A percentile compares a stretch with the other conserved stretches of the same genome.
Evolutionary conservation across 2,329 filamentous ascomycete species (phyloP).

Genomic region (Aspergillus hortae): DNA sequence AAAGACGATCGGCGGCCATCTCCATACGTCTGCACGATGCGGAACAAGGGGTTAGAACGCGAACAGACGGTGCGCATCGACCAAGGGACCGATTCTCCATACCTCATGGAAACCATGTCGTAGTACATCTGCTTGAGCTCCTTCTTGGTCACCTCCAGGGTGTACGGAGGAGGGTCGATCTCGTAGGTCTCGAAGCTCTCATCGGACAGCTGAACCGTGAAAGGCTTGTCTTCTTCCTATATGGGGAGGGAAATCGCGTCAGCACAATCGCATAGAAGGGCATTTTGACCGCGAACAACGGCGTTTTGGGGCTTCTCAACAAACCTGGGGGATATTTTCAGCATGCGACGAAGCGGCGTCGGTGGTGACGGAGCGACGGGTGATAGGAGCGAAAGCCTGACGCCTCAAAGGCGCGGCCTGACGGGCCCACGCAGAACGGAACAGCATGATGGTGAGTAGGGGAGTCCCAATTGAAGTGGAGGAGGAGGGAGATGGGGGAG

Average conservation of each 20-base stretch:
- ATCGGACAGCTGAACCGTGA: constrained; percentile 88
- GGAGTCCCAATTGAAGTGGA: constrained; percentile 27
- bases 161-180: constrained; percentile 92
- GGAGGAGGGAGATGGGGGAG: constrained; percentile 13
- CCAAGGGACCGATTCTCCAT: constrained; percentile 38
- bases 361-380: constrained; percentile 80
- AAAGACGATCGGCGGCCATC: constrained; percentile 96
- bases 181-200: constrained; percentile 99
- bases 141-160: constrained; percentile 90
- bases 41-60: no score
- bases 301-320: constrained; percentile 42
- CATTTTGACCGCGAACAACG: not conserved
- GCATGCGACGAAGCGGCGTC: constrained; percentile 90
- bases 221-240: constrained; percentile 89
- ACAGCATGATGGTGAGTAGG: constrained; percentile 59
- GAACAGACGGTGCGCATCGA: no score
- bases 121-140: constrained; percentile 99
- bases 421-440: constrained; percentile 63
- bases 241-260: constrained; percentile 14
- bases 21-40: constrained; percentile 78
- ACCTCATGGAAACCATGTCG: constrained; percentile 94
- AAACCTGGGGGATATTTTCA: constrained; percentile 70
- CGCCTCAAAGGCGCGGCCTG: constrained; percentile 56
- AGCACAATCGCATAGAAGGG: constrained; percentile 15
- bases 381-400: constrained; percentile 44